These are phyloP conservation scores for Trichoderma brevicompactum DNA, from an alignment of 2,329 filamentous ascomycete genomes.

Conservation along the genomic window DNA sequence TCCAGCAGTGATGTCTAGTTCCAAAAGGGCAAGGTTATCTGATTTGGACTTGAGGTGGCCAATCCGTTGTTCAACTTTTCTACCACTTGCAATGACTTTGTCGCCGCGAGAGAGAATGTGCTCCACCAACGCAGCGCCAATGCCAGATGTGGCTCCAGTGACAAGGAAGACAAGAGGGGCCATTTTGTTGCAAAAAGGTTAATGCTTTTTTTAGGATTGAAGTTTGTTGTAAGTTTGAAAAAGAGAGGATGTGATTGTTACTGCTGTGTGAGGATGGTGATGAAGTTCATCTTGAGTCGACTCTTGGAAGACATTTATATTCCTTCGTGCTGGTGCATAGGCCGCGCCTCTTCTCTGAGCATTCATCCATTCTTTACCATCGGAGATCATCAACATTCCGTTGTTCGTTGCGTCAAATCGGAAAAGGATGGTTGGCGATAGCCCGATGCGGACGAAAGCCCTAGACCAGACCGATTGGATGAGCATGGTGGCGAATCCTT, in stretches of 20 bases:
- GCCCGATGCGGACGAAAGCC: neutral
- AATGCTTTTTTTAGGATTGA: neutral
- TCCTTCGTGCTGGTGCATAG: neutral
- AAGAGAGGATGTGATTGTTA: neutral
- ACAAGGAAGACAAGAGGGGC: constrained; percentile 41
- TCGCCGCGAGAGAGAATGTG: constrained; percentile 38
- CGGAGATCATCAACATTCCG: neutral
- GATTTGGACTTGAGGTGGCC: constrained; percentile 34
- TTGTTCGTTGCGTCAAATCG: neutral
- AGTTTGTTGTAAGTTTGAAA: too few relatives aligned
- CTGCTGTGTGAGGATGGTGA: neutral
- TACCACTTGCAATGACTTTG: constrained; percentile 40
- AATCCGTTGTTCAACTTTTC: constrained; percentile 37
- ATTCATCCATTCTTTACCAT: neutral
- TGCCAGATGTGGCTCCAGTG: constrained; percentile 42
- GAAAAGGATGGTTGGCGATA: neutral
- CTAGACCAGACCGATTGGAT: neutral
- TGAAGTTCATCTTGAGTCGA: neutral
- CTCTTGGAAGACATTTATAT: neutral
- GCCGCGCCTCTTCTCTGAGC: neutral
- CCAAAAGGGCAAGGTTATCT: constrained; percentile 36
- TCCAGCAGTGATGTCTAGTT: constrained; percentile 40
- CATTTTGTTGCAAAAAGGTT: constrained; percentile 31
- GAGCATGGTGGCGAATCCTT: neutral
- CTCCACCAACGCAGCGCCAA: constrained; percentile 38